phyloP scores from a whole-genome alignment of 495 filamentous ascomycete genomes.

The Neurospora sublineolata region DNA sequence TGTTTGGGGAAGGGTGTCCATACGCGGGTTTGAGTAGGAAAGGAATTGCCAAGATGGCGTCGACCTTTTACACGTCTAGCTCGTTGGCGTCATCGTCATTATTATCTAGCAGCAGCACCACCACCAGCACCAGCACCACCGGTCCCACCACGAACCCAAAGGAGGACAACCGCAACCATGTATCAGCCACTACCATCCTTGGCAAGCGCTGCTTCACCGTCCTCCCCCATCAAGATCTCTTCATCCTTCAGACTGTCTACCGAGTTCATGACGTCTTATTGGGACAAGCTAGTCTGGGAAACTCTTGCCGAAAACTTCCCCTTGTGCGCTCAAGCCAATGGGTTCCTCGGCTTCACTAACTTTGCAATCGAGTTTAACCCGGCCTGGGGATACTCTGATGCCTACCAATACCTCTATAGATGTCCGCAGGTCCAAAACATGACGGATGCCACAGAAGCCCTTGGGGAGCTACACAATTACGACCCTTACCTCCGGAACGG shows the following conservation, averaged over 20 bases:
- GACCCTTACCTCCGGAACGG: too few relatives aligned
- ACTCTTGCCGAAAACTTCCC: background rate
- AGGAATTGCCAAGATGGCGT: background rate
- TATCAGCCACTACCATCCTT: background rate
- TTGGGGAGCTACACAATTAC: background rate
- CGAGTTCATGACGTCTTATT: background rate
- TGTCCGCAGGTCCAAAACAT: too few relatives aligned
- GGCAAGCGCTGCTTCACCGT: background rate
- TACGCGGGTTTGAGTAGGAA: background rate
- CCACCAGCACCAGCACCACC: background rate
- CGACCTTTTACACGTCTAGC: background rate
- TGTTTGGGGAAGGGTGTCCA: background rate
- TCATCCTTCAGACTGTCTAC: background rate
- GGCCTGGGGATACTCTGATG: background rate
- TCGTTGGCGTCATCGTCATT: background rate
- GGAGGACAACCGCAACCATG: background rate
- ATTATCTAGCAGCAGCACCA: background rate
- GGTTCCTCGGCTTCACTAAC: background rate
- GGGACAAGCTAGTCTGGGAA: too few relatives aligned
- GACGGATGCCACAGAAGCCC: background rate
- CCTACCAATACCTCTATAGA: too few relatives aligned
- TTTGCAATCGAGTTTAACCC: background rate
- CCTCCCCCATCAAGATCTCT: background rate
- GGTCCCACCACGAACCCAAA: background rate
- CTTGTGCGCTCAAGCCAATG: background rate